Evolutionary conservation across 179 eudicot species (phyloP).

Genomic region (Silene vulgaris): DNA sequence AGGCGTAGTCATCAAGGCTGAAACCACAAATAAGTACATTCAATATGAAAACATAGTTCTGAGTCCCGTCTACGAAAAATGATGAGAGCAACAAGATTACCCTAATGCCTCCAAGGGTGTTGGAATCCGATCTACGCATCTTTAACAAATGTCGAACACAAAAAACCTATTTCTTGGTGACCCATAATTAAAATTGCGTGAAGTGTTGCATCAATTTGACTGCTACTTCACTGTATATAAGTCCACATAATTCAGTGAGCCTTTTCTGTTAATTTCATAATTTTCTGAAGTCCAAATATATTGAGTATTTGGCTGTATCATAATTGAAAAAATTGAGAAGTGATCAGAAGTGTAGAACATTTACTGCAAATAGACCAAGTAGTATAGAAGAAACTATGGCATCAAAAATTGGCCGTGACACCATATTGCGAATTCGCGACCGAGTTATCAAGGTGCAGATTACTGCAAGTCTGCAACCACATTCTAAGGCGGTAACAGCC

Average conservation of each 20-base stretch:
- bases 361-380: neutral
- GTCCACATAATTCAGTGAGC: neutral
- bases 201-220: neutral
- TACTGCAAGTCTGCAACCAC: too few relatives aligned
- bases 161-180: too few relatives aligned
- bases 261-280: neutral
- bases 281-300: neutral
- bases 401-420: too few relatives aligned
- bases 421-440: too few relatives aligned
- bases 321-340: neutral
- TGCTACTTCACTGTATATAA: neutral
- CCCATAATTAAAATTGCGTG: neutral
- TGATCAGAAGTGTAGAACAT: neutral
- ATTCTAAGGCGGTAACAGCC: too few relatives aligned
- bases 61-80: neutral
- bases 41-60: neutral
- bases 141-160: neutral
- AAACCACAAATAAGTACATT: neutral
- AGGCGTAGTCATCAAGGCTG: neutral
- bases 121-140: neutral
- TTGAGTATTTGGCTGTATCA: neutral
- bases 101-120: neutral
- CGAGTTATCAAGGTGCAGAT: too few relatives aligned
- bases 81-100: neutral
- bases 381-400: too few relatives aligned